Base-by-base conservation (phyloP, 805 yeast species). In the Zygosaccharomyces kombuchaensis region DNA sequence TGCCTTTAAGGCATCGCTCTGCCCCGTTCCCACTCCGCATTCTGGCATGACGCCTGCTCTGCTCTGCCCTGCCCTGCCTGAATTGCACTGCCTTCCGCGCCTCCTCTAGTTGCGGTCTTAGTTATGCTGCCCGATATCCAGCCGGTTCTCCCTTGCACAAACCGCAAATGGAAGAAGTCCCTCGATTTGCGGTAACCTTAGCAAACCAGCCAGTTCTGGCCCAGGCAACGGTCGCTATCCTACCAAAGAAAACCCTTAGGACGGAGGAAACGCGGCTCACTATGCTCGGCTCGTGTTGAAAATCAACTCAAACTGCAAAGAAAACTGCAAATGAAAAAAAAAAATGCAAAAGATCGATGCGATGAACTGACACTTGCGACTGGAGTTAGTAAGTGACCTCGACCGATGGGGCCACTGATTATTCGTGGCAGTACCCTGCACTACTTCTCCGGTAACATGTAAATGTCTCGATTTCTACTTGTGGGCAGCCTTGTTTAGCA, bases 221-320 rank as follows among this genome's bases (percentile, higher is more conserved):
- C 41, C 19, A 19, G 5, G 17, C 34, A 14, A 26, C 16, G 31
- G 29, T 38, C 29, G 27, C 41, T 26, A 16, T 12, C 22, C 22
- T 17, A 19, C 25, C 22, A 13, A 14, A 27, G 32, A 12, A 10
- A n/a, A 12, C n/a, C 9, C n/a, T 29, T n/a, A 13, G 2, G 32
- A 29, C 32, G 32, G 32, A 13, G n/a, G 12, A 29, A 29, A n/a
- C n/a, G 8, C 32, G 32, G 16, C 14, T 29, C 12, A 19, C 12
- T 21, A n/a, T 14, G 19, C 34, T 26, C 41, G 34, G 41, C 14
- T 26, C 41, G 41, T 38, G 34, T 14, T 27, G 9, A 38, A 38
- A 38, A 38, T 38, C 41, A 38, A n/a, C 41, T 38, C 41, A 35
- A 21, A 22, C n/a, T 17, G n/a, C 21, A 23, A 17, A 22, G 10